Conservation (phyloP, 805 yeast species). For the Candida sphagnicola region DNA sequence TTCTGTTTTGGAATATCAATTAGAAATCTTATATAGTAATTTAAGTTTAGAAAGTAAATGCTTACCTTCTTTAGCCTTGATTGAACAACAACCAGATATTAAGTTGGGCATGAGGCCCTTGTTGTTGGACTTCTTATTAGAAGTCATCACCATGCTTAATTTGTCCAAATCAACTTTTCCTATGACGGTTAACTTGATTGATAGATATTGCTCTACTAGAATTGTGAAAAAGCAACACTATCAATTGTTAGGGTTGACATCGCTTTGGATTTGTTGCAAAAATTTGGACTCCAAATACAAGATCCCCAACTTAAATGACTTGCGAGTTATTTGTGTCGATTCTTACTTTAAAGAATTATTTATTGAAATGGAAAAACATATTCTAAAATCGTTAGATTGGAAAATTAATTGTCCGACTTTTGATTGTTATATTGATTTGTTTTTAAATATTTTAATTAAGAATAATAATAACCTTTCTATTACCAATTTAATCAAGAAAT, state of each 20-base stretch:
- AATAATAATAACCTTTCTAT: constrained; percentile 20
- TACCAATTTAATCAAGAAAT: constrained; percentile 24
- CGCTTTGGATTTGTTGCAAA: constrained; percentile 43
- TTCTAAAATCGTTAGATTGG: constrained; percentile 64
- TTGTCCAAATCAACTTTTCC: constrained; percentile 41
- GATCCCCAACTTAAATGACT: constrained; percentile 50
- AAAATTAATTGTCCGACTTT: constrained; percentile 56
- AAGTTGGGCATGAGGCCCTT: constrained; percentile 42
- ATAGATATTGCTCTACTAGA: constrained; percentile 41
- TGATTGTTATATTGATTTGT: constrained; percentile 60
- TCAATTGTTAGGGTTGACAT: constrained; percentile 41
- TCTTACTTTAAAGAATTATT: constrained; percentile 54
- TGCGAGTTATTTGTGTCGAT: constrained; percentile 54
- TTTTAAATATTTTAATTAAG: constrained; percentile 40
- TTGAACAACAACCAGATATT: constrained; percentile 45
- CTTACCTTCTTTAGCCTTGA: constrained; percentile 29
- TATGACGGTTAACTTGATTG: constrained; percentile 41
- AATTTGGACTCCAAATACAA: constrained; percentile 54
- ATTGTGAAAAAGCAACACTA: constrained; percentile 44
- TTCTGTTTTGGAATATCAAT: constrained; percentile 42
- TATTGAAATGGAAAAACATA: constrained; percentile 65
- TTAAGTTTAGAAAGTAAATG: constrained; percentile 24
- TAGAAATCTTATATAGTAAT: constrained; percentile 38
- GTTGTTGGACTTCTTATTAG: constrained; percentile 41
- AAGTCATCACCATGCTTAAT: constrained; percentile 38